Percentiles rank a stretch among this genome's conserved stretches.
These are phyloP conservation scores for Podaxis sp. DNA, from an alignment of 768 basidiomycete species.

Conservation along the genomic window DNA sequence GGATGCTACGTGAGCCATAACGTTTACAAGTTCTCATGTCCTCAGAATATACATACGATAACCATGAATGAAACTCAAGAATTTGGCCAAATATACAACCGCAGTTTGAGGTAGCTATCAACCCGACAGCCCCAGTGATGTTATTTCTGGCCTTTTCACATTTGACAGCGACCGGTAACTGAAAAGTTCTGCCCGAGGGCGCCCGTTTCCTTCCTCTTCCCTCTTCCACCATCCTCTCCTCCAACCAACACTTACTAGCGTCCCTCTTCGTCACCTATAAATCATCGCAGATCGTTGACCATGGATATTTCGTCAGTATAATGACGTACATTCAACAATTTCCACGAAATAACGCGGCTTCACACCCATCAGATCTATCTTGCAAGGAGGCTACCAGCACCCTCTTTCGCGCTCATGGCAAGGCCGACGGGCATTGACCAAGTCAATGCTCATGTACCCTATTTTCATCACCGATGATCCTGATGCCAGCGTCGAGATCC, in stretches of 20 bases:
- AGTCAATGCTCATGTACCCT: slow-evolving; percentile 98
- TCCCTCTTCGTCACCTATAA: not conserved
- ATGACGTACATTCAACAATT: not conserved
- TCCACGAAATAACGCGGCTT: slow-evolving; percentile 4
- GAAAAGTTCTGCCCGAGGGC: not conserved
- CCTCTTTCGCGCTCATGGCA: slow-evolving; percentile 90
- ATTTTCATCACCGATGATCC: slow-evolving; percentile 98
- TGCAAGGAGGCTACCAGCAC: slow-evolving; percentile 94
- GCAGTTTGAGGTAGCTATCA: not conserved
- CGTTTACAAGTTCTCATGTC: not conserved
- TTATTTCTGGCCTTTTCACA: slow-evolving; percentile 1
- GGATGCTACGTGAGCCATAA: not conserved
- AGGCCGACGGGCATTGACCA: slow-evolving; percentile 72
- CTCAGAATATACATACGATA: not conserved
- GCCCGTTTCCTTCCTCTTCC: not conserved
- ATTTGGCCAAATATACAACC: not conserved
- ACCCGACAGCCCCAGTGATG: not conserved
- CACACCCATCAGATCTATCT: slow-evolving; percentile 52
- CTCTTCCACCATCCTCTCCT: slow-evolving; percentile 3
- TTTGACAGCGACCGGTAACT: not conserved
- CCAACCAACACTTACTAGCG: not conserved
- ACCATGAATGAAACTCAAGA: not conserved
- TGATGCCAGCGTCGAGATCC: slow-evolving; percentile 75
- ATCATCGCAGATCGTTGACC: not conserved
- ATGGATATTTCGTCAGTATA: slow-evolving; percentile 27